Evolutionary conservation across 164 flowering plant species (phyloP), one percentile per base, ranked within the genome.

Genomic region (Kingdonia uniflora): DNA sequence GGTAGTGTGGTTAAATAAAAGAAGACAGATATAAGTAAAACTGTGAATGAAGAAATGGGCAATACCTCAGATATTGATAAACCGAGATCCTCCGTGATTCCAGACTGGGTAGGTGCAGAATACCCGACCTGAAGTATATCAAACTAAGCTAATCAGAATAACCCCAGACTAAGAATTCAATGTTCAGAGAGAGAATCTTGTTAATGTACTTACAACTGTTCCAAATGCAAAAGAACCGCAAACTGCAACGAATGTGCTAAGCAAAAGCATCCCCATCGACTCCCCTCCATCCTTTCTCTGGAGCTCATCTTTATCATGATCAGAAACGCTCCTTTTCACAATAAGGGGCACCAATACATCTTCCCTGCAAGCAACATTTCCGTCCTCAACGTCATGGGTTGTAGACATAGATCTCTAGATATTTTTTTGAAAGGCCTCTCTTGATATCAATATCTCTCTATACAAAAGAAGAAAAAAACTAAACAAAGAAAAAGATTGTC

Each of bases 201-300:
- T 13, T 7, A 21, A 15, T 29, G 14, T 20, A 47, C 79, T 65
- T 72, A 78, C 86, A 60, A 89, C 74, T 14, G 74, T 35, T 55
- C 98, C 98, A 54, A 88, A 85, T 38, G 62, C 82, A 51, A 68
- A 88, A 17, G 96, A 85, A n/a, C 98, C 98, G 62, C 87, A 82
- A 29, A 85, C 95, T 15, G 96, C 95, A 29, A 84, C 83, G 51
- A 79, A 71, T 0, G 95, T 92, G 61, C 80, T 79, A 61, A 88
- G 65, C 29, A 84, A 78, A 68, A 84, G 85, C 87, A 87, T 78
- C 72, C 75, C 74, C 19, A 64, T 56, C 14, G 76, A 66, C 13
- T 59, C 71, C n/a, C n/a, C n/a, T 51, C 24, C 47, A 17, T 51
- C 67, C 51, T 48, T 25, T 49, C 54, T 55, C 14, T 39, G 21